Evolutionary conservation across 768 basidiomycete species (phyloP).

Genomic region (Trametopsis cervina): DNA sequence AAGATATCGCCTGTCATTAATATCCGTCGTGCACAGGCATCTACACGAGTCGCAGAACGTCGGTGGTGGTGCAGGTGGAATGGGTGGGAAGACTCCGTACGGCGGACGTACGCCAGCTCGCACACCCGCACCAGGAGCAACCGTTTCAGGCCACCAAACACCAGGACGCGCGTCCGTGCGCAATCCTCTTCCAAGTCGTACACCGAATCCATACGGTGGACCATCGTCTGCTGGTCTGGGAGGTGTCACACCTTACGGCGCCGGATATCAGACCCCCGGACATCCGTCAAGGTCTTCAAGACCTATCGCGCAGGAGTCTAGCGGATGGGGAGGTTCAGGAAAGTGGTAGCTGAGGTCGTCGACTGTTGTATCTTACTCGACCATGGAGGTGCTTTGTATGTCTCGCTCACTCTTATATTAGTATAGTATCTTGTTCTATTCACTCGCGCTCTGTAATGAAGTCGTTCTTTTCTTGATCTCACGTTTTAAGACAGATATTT

Average conservation of each 20-base stretch:
- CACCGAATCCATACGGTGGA: conserved; percentile 70
- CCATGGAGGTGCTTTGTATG: neutral
- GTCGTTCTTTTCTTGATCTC: neutral
- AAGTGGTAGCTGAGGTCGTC: neutral
- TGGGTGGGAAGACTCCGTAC: conserved; percentile 76
- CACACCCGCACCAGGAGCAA: conserved; percentile 36
- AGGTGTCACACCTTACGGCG: conserved; percentile 23
- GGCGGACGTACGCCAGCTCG: conserved; percentile 76
- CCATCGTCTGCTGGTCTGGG: neutral
- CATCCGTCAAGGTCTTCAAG: conserved; percentile 40
- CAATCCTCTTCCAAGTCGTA: conserved; percentile 48
- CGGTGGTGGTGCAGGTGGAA: conserved; percentile 30
- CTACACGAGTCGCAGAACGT: conserved; percentile 71
- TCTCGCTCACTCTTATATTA: neutral
- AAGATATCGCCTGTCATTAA: no score
- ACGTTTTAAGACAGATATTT: no score
- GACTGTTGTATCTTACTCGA: conserved; percentile 1
- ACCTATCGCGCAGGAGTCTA: conserved; percentile 15
- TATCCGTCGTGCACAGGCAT: conserved; percentile 39
- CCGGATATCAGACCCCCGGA: conserved; percentile 28
- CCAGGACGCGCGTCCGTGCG: conserved; percentile 79
- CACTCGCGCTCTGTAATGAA: neutral
- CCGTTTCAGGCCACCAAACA: conserved; percentile 38
- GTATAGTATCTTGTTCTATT: neutral
- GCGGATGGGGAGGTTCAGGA: conserved; percentile 31